Evolutionary conservation across 257 asterid species (phyloP).

Genomic region (Ligustrum vulgare): DNA sequence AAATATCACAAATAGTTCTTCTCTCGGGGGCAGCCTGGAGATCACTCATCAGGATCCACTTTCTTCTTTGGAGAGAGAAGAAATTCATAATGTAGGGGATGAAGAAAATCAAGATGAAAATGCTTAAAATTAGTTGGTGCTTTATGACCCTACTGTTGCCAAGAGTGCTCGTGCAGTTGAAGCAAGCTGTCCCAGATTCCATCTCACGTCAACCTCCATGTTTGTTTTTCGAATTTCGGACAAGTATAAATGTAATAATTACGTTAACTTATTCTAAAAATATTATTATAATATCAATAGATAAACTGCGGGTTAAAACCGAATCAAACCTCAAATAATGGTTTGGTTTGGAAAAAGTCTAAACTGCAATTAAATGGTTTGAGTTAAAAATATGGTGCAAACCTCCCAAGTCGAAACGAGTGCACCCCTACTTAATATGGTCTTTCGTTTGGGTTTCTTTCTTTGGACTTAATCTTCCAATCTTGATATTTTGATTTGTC

Average conservation of each 20-base stretch:
- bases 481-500: neutral
- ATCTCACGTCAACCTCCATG: conserved; percentile 29
- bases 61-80: conserved; percentile 36
- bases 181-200: conserved; percentile 24
- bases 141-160: conserved; percentile 48
- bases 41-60: conserved; percentile 30
- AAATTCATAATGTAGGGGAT: conserved; percentile 32
- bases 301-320: too few relatives aligned
- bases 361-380: too few relatives aligned
- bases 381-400: too few relatives aligned
- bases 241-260: too few relatives aligned
- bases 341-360: too few relatives aligned
- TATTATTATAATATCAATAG: too few relatives aligned
- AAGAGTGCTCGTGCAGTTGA: conserved; percentile 36
- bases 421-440: neutral
- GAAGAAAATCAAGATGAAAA: conserved; percentile 50
- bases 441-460: neutral
- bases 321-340: too few relatives aligned
- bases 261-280: too few relatives aligned
- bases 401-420: too few relatives aligned
- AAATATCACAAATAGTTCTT: conserved; percentile 28
- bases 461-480: neutral
- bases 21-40: conserved; percentile 26
- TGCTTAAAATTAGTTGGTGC: conserved; percentile 71
- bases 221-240: neutral